Percentiles rank a stretch among this genome's conserved stretches.
Evolutionary conservation across 352 stramenopile species (phyloP).

Genomic region (Blastocystis sp.): DNA sequence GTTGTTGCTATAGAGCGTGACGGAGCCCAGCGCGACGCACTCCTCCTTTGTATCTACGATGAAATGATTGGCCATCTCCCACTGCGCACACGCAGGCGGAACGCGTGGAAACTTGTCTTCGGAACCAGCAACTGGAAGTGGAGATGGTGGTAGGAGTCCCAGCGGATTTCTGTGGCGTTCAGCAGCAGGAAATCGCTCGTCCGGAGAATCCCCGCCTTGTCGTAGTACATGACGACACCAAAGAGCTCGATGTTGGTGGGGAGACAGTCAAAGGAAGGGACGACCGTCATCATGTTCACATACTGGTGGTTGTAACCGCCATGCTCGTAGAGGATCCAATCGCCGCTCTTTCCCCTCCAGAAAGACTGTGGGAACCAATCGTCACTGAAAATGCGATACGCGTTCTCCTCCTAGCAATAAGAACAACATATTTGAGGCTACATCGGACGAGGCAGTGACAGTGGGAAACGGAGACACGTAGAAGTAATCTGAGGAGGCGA

Average conservation of each 20-base stretch:
- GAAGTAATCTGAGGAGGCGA: neutral
- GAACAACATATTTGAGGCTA: neutral
- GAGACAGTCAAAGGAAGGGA: neutral
- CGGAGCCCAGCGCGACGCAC: neutral
- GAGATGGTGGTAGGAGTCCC: neutral
- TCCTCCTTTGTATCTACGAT: neutral
- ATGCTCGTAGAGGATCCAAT: slow-evolving; percentile 18
- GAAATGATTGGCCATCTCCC: neutral
- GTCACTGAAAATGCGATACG: neutral
- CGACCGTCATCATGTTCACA: neutral
- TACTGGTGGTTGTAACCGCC: slow-evolving; percentile 5
- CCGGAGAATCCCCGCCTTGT: neutral
- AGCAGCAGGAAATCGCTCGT: neutral
- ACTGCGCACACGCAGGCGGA: neutral
- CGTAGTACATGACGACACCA: slow-evolving; percentile 18
- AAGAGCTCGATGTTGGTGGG: neutral
- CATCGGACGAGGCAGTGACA: neutral
- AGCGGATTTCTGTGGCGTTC: neutral
- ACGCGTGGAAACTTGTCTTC: slow-evolving; percentile 13
- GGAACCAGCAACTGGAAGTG: neutral
- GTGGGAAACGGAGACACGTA: neutral
- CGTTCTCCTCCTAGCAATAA: neutral
- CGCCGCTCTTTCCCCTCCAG: neutral
- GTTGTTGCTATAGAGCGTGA: slow-evolving; percentile 2
- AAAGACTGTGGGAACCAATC: neutral